Conservation (phyloP, 2,329 filamentous ascomycete genomes). For the Penicillium sp. region DNA sequence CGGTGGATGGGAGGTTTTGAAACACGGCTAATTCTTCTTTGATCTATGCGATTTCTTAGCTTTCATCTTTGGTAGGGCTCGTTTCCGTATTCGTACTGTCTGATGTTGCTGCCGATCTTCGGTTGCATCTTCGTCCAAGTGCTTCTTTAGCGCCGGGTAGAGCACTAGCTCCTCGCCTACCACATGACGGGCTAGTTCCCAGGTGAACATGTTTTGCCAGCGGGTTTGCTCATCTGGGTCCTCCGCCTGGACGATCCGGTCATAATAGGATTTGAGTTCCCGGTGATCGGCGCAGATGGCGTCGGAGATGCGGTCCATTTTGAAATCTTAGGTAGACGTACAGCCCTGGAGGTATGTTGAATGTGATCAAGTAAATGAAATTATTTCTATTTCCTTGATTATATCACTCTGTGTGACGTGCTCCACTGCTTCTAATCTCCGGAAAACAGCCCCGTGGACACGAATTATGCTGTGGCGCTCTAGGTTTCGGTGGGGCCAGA, state of each 20-base stretch:
- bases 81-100: constrained; percentile 19
- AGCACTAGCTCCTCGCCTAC: constrained; percentile 55
- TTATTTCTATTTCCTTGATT: neutral
- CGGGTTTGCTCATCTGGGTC: constrained; percentile 46
- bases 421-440: neutral
- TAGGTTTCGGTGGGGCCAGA: neutral
- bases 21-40: constrained; percentile 54
- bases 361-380: too few relatives aligned
- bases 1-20: constrained; percentile 44
- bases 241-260: constrained; percentile 42
- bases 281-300: constrained; percentile 45
- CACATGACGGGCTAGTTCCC: constrained; percentile 54
- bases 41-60: constrained; percentile 38
- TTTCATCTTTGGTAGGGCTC: neutral
- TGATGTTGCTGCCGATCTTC: constrained; percentile 53
- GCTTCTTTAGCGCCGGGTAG: constrained; percentile 55
- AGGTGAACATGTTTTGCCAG: constrained; percentile 54
- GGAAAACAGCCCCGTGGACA: neutral
- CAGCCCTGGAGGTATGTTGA: too few relatives aligned
- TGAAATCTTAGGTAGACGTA: neutral
- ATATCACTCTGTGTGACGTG: constrained; percentile 2
- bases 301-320: constrained; percentile 34
- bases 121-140: constrained; percentile 50
- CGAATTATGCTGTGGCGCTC: neutral
- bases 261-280: constrained; percentile 45